Conservation (phyloP, 805 yeast genomes). For the Yueomyces sinensis region DNA sequence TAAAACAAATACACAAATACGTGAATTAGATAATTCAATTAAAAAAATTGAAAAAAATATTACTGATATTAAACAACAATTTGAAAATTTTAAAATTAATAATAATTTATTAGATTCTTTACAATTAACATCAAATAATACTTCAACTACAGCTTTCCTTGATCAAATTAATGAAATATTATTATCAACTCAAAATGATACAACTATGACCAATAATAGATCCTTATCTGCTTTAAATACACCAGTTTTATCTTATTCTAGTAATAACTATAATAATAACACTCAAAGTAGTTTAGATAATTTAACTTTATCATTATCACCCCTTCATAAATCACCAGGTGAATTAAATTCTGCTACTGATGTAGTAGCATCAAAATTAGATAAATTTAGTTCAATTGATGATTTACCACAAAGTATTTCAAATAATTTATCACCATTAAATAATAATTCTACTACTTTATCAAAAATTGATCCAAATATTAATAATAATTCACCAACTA, state of each 20-base stretch:
- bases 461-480: background rate
- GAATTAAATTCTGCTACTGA: background rate
- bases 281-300: background rate
- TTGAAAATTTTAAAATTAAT: conserved; percentile 6
- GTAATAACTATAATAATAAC: no score
- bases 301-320: background rate
- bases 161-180: background rate
- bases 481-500: background rate
- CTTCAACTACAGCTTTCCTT: no score
- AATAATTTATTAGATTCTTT: no score
- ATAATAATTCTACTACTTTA: background rate
- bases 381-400: background rate
- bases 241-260: background rate
- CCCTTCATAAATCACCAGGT: background rate
- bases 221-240: background rate
- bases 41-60: conserved; percentile 18
- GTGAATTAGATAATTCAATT: conserved; percentile 20
- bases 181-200: background rate
- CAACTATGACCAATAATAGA: background rate
- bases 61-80: conserved; percentile 11
- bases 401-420: background rate
- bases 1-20: conserved; percentile 20
- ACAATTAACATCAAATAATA: background rate
- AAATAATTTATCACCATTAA: background rate
- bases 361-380: background rate